Percentiles rank a stretch among this genome's conserved stretches.
Evolutionary conservation across 2,329 filamentous ascomycete species (phyloP).

Genomic region (Apiospora rasikravindrae): DNA sequence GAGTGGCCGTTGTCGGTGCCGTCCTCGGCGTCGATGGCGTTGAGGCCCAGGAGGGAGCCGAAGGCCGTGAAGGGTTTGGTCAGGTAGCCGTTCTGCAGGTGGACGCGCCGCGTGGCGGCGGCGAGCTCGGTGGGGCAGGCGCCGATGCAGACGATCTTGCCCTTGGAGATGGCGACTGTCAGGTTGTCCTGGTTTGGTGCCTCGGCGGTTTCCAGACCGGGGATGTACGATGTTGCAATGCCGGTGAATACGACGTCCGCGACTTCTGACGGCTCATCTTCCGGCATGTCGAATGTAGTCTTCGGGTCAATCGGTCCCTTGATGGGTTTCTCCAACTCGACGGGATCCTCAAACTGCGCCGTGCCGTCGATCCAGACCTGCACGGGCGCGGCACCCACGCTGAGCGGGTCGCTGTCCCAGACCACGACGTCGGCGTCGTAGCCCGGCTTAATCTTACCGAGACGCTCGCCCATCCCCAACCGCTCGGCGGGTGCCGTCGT

Average conservation of each 20-base stretch:
- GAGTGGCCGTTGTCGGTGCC: slow-evolving; percentile 58
- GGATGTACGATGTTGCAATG: slow-evolving; percentile 56
- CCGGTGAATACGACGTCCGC: slow-evolving; percentile 61
- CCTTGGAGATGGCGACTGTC: slow-evolving; percentile 58
- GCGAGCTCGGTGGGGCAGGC: slow-evolving; percentile 52
- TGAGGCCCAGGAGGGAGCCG: slow-evolving; percentile 63
- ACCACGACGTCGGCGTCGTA: slow-evolving; percentile 67
- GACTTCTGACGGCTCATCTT: slow-evolving; percentile 46
- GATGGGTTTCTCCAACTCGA: slow-evolving; percentile 58
- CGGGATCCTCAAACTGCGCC: slow-evolving; percentile 59
- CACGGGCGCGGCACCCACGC: slow-evolving; percentile 61
- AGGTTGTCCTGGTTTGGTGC: slow-evolving; percentile 38
- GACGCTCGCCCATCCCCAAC: slow-evolving; percentile 60
- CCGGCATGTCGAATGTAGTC: slow-evolving; percentile 45
- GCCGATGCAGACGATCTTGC: slow-evolving; percentile 63
- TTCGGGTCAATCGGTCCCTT: slow-evolving; percentile 46
- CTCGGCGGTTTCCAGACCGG: slow-evolving; percentile 37
- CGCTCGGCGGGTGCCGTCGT: slow-evolving; percentile 64
- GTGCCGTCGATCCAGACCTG: slow-evolving; percentile 70
- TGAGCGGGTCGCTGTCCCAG: slow-evolving; percentile 68
- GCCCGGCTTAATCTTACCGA: slow-evolving; percentile 66
- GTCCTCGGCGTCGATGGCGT: slow-evolving; percentile 65
- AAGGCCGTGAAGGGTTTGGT: slow-evolving; percentile 65
- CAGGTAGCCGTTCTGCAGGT: slow-evolving; percentile 64
- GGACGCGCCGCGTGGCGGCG: slow-evolving; percentile 47